These are phyloP conservation scores for Eutypella sp. DNA, from an alignment of 2,329 filamentous ascomycete species.

Conservation along the genomic window DNA sequence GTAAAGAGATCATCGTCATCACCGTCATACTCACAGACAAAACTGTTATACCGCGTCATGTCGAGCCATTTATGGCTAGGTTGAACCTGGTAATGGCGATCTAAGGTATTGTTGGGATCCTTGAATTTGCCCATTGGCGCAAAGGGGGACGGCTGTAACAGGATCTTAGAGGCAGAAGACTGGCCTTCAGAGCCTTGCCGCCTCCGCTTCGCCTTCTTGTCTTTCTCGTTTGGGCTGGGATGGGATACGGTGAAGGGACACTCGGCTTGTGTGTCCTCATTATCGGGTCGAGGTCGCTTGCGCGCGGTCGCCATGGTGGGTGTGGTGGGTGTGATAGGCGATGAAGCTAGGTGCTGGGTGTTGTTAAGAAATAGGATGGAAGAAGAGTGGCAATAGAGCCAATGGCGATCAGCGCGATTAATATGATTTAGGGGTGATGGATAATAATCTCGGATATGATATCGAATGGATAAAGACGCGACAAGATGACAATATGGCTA, in stretches of 20 bases:
- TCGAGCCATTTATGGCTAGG: constrained; percentile 50
- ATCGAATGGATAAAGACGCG: constrained; percentile 1
- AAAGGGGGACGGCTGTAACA: constrained; percentile 51
- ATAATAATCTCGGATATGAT: not conserved
- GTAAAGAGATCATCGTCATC: too few species aligned
- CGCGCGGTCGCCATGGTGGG: constrained; percentile 35
- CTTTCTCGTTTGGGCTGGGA: constrained; percentile 43
- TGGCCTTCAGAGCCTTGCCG: constrained; percentile 42
- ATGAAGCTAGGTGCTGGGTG: not conserved
- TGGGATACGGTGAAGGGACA: constrained; percentile 47
- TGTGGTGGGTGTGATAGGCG: not conserved
- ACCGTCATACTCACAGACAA: constrained; percentile 49
- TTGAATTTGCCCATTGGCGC: constrained; percentile 50
- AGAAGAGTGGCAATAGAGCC: not conserved
- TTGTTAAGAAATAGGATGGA: not conserved
- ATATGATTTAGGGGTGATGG: not conserved
- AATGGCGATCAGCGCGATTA: not conserved
- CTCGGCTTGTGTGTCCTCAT: constrained; percentile 48
- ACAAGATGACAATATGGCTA: too few species aligned
- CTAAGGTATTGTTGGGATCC: constrained; percentile 45
- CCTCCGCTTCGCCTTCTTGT: constrained; percentile 41
- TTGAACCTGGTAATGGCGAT: constrained; percentile 49
- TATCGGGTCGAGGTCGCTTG: constrained; percentile 47
- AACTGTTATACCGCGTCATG: constrained; percentile 59
- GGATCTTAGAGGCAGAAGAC: constrained; percentile 32